Base-by-base conservation (phyloP, 371 early-diverging fungal species). In the Chytridiales sp. region DNA sequence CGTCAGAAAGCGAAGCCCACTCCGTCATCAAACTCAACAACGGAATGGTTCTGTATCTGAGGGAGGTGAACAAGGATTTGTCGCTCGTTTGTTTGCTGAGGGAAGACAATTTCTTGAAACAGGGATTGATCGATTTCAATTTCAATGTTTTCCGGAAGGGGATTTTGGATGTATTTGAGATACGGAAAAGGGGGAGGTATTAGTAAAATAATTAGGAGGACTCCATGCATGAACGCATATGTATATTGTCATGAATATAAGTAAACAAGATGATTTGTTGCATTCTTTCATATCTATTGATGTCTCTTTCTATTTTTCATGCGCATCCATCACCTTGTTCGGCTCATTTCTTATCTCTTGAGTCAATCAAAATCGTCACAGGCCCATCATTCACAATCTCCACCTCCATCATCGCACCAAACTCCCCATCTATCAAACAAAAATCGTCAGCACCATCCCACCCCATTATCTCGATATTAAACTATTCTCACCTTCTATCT, bases 381-480 rank as follows among this genome's bases (percentile, higher is more conserved):
- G 76, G 76, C 31, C 87, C 86, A 50, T 91, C 95, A 69, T 95
- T 95, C 11, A 79, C 78, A 66, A 95, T 80, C 36, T 80, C 80
- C 15, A 95, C 94, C 48, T 79, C 55, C 94, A 94, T 93, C 92
- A 88, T 88, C 4, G 86, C 90, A 5, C 90, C 89, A 72, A 91
- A 89, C 46, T 73, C 78, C 6, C 89, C 92, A 69, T 89, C 88
- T 85, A 63, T 22, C 13, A 41, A 39, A 39, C 13, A n/a, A 39
- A 39, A 39, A 9, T 39, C 39, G 13, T 39, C 39, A 38, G 9
- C n/a, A 11, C n/a, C n/a, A 38, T 9, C 38, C 38, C 38, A n/a
- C 9, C 38, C 15, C 6, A 44, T 9, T 17, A 22, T 15, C 44
- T 8, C 17, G 21, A 44, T 17, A 22, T 22, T 6, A 44, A 44